Conservation (phyloP, 2,329 filamentous ascomycete species). For the Talaromyces sp. region DNA sequence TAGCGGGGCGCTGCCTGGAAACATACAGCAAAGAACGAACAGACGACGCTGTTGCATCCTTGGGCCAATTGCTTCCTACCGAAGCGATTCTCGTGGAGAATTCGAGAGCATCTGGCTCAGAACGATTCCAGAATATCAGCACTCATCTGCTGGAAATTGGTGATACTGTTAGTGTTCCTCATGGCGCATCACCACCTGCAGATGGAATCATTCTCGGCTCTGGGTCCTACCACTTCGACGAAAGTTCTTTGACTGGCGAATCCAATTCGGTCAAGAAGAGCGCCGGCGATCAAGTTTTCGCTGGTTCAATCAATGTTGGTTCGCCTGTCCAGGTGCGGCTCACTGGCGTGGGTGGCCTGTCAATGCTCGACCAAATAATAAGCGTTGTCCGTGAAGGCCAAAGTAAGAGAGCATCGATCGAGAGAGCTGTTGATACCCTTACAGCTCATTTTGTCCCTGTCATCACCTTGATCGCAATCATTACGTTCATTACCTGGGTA, state of each 20-base stretch:
- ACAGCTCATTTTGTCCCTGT: conserved; percentile 49
- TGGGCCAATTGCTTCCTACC: conserved; percentile 72
- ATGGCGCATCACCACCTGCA: conserved; percentile 78
- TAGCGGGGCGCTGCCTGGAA: conserved; percentile 60
- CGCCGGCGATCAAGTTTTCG: conserved; percentile 42
- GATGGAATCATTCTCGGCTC: conserved; percentile 62
- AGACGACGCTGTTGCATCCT: conserved; percentile 75
- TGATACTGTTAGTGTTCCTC: conserved; percentile 69
- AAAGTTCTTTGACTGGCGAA: conserved; percentile 75
- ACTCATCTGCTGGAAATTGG: conserved; percentile 71
- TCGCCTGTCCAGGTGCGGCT: conserved; percentile 43
- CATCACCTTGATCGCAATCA: conserved; percentile 47
- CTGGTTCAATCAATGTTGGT: conserved; percentile 48
- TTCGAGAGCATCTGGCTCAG: conserved; percentile 5
- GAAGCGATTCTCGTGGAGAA: conserved; percentile 64
- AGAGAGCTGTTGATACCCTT: conserved; percentile 46
- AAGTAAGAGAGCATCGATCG: conserved; percentile 47
- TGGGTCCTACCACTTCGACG: conserved; percentile 70
- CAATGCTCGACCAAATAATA: conserved; percentile 51
- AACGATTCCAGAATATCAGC: conserved; percentile 47
- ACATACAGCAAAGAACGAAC: conserved; percentile 88
- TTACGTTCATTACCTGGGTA: conserved; percentile 48
- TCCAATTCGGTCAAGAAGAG: conserved; percentile 46
- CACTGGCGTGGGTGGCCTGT: conserved; percentile 44
- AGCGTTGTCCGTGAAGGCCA: conserved; percentile 49